These are phyloP conservation scores for Sporothrix schenckii DNA, from an alignment of 2,329 filamentous ascomycete genomes.

Conservation along the genomic window DNA sequence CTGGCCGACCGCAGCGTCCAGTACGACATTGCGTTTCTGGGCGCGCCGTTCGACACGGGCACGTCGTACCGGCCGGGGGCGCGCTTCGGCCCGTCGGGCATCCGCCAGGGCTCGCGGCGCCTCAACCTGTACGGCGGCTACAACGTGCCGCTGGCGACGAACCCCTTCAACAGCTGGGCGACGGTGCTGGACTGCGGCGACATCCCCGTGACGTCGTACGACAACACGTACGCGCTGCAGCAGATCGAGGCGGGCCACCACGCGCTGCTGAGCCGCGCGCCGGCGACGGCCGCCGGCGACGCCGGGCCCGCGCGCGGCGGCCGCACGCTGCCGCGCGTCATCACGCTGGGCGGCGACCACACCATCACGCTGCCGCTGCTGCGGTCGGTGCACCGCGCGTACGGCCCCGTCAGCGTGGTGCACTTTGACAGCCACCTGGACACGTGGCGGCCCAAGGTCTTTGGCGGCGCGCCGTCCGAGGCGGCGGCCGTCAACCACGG, in stretches of 20 bases:
- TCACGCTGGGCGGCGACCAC: conserved; percentile 71
- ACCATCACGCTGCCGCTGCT: conserved; percentile 64
- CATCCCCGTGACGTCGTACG: conserved; percentile 84
- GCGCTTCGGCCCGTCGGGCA: conserved; percentile 80
- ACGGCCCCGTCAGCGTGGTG: conserved; percentile 63
- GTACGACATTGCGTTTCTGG: conserved; percentile 85
- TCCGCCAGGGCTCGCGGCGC: conserved; percentile 81
- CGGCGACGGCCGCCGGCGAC: conserved; percentile 68
- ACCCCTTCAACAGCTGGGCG: conserved; percentile 81
- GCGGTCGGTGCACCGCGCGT: conserved; percentile 62
- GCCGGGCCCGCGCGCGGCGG: conserved; percentile 70
- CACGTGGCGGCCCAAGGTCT: conserved; percentile 82
- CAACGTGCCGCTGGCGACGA: conserved; percentile 77
- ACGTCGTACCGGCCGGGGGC: conserved; percentile 84
- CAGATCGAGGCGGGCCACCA: conserved; percentile 88
- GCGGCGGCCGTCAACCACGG: conserved; percentile 81
- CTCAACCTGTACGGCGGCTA: conserved; percentile 88
- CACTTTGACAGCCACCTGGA: conserved; percentile 68
- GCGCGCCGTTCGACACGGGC: conserved; percentile 82
- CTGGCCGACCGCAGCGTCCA: conserved; percentile 68
- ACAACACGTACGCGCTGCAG: conserved; percentile 77
- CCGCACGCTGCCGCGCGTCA: conserved; percentile 76
- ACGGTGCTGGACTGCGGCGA: conserved; percentile 82
- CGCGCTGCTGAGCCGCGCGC: conserved; percentile 69
- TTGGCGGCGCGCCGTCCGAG: conserved; percentile 77